Conservation (phyloP, 106 monocot species). For the Dioscorea zingiberensis region DNA sequence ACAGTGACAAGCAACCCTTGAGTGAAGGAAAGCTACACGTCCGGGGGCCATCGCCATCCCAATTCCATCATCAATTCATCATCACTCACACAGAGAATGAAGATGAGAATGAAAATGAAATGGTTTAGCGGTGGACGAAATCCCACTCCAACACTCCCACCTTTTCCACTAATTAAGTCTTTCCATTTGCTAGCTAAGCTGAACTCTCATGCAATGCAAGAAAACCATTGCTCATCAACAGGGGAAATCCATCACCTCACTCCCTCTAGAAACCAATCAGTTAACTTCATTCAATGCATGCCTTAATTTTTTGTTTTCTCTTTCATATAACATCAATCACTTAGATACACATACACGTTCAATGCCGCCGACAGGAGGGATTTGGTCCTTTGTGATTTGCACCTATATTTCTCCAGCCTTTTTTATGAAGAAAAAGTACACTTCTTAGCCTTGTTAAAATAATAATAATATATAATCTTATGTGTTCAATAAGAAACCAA, state of each 20-base stretch:
- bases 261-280: too few species aligned
- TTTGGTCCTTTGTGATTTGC: constrained; percentile 1
- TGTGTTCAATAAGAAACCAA: constrained; percentile 18
- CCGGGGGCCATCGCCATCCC: neutral
- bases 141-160: too few species aligned
- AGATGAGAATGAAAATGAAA: neutral
- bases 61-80: too few species aligned
- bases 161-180: too few species aligned
- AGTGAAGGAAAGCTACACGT: constrained; percentile 21
- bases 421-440: neutral
- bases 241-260: too few species aligned
- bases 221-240: too few species aligned
- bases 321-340: too few species aligned
- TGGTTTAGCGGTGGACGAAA: constrained; percentile 2
- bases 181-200: too few species aligned
- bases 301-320: neutral
- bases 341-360: neutral
- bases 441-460: too few species aligned
- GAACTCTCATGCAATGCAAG: too few species aligned
- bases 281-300: too few species aligned
- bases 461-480: too few species aligned
- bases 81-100: neutral
- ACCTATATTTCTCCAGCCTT: constrained; percentile 9
- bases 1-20: constrained; percentile 24
- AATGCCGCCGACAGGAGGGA: neutral